Base-by-base conservation (phyloP, 1,139 yeast species). In the Debaryomyces sp. region DNA sequence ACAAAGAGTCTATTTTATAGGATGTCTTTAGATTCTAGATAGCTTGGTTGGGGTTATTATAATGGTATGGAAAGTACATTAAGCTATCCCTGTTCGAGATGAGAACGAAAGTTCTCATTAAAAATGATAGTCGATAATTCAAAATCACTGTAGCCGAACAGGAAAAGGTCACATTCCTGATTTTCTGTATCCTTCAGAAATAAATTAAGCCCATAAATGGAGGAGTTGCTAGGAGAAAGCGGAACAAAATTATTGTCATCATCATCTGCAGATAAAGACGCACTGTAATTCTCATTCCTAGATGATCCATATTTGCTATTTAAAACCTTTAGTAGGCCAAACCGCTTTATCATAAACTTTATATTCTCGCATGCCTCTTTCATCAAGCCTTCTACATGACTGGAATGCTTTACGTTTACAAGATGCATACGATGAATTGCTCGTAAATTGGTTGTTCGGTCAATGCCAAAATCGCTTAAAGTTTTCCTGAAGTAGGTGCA, bases 381-480 rank as follows among this genome's bases (percentile, higher is more conserved):
- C 41, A 37, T 37, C 15, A 23, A 37, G 8, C 41, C 41, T n/a
- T 37, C 24, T 37, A 10, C 30, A 21, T 1, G 41, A 23, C 17
- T 37, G n/a, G 8, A 24, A 37, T 17, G 17, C 17, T 7, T 12
- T 22, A 37, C 30, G 13, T 15, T 37, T 23, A 35, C 24, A 8
- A 10, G n/a, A 37, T 37, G 10, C 15, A 70, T 68, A 43, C 64
- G 50, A 23, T 71, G 64, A 36, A 72, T 69, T 6, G 72, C 66
- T 6, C 60, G 55, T 45, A 73, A 51, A 4, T 72, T 54, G 9
- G 54, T 49, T 3, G 59, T 54, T 37, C 64, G 59, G 46, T 68
- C 66, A 9, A 70, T 60, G 10, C 47, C 55, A 44, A 64, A 62
- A 12, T 53, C 55, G 9, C 38, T 49, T 6, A 50, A 69, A 42